Evolutionary conservation across 345 rosid genomes (phyloP).

Genomic region (Schrenkiella parvula): DNA sequence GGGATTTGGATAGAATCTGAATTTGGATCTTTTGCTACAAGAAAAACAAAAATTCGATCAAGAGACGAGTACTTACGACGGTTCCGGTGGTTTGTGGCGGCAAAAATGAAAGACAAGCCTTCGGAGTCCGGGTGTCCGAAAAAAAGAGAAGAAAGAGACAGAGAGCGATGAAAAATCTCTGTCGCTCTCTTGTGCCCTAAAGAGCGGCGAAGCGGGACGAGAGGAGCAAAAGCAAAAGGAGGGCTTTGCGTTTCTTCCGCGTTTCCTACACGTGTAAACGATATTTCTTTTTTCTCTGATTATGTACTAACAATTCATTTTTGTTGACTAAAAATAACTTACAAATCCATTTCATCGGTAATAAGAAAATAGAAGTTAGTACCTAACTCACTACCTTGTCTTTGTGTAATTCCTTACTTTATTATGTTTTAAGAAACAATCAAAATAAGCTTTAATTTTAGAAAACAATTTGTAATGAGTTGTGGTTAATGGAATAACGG

Average conservation of each 20-base stretch:
- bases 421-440: background rate
- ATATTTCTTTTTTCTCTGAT: background rate
- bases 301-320: background rate
- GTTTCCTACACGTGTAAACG: slow-evolving; percentile 17
- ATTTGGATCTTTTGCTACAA: background rate
- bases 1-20: slow-evolving; percentile 1
- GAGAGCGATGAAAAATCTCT: background rate
- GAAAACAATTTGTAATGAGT: too few relatives aligned
- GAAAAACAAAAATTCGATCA: background rate
- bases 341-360: background rate
- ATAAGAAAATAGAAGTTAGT: background rate
- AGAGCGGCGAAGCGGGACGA: slow-evolving; percentile 23
- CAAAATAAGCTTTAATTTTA: too few relatives aligned
- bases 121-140: slow-evolving; percentile 8
- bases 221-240: slow-evolving; percentile 12
- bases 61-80: slow-evolving; percentile 20
- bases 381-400: background rate
- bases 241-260: slow-evolving; percentile 27
- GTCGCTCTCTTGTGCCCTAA: slow-evolving; percentile 4
- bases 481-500: background rate
- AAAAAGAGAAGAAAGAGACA: background rate
- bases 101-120: background rate
- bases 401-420: background rate
- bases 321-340: background rate
- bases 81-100: slow-evolving; percentile 5